These are phyloP conservation scores for Calonectria hawksworthii DNA, from an alignment of 2,329 filamentous ascomycete species.

Conservation along the genomic window DNA sequence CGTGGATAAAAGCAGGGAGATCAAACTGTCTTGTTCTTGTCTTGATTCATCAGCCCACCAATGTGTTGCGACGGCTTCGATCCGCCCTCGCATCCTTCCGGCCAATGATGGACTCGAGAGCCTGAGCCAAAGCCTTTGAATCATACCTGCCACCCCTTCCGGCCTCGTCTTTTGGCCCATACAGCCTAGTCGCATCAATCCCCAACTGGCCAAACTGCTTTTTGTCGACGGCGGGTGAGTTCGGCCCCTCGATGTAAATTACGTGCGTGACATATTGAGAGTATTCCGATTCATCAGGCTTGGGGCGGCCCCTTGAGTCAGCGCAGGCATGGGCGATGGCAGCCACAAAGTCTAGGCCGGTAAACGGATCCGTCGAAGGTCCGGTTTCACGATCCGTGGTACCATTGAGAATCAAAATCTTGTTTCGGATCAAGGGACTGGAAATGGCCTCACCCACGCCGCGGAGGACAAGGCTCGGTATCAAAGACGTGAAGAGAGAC, in stretches of 20 bases:
- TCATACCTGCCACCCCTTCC: conserved; percentile 76
- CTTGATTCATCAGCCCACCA: conserved; percentile 48
- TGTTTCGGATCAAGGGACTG: conserved; percentile 66
- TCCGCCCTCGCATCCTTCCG: conserved; percentile 57
- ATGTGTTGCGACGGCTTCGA: conserved; percentile 61
- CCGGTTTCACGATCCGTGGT: conserved; percentile 90
- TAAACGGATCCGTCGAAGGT: conserved; percentile 73
- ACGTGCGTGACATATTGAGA: conserved; percentile 85
- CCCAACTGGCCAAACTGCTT: conserved; percentile 74
- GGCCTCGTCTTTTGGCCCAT: conserved; percentile 71
- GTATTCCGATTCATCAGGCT: conserved; percentile 63
- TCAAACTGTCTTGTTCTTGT: neutral
- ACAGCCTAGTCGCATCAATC: conserved; percentile 83
- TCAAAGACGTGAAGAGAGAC: conserved; percentile 90
- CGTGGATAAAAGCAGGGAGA: neutral
- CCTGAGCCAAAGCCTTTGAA: conserved; percentile 78
- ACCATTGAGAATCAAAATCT: conserved; percentile 89
- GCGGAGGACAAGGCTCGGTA: conserved; percentile 83
- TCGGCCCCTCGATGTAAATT: conserved; percentile 80
- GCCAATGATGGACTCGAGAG: conserved; percentile 83
- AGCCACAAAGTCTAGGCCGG: conserved; percentile 84
- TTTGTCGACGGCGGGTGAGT: conserved; percentile 79
- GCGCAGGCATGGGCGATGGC: conserved; percentile 83
- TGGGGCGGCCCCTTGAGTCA: conserved; percentile 70
- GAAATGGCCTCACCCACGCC: conserved; percentile 76